Evolutionary conservation across 345 rosid genomes (phyloP), one percentile per base, ranked within the genome.

Genomic region (Adansonia digitata): DNA sequence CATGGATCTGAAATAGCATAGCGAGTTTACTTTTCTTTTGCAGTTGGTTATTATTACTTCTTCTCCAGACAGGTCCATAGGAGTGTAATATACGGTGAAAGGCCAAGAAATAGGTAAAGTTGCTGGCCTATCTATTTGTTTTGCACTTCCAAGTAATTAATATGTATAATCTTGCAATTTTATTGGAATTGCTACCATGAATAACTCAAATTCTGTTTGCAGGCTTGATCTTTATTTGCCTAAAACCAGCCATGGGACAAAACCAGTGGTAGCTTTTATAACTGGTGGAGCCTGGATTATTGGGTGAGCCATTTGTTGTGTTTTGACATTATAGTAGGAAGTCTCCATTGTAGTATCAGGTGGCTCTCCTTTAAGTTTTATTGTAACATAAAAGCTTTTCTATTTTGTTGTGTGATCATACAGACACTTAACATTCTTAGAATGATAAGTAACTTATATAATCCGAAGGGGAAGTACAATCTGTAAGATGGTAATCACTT

Each of bases 231-330:
- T 95, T 73, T 95, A 93, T 85, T 84, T 95, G 45, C 99, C 99
- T 11, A 89, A 88, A 75, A 84, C 82, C 79, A 77, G 66, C 39
- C 81, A 85, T 77, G 90, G 93, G 49, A 90, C 89, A 71, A 95
- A 88, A 82, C 99, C 98, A 17, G 97, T 93, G 26, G 90, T 93
- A 78, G 98, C 97, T 24, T 95, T 95, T 85, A 78, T 95, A 69
- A 93, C 98, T 22, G 98, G 99, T 39, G 99, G 99, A 81, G 97
- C 98, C 68, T 95, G 98, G 97, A 91, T 95, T 77, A 93, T 95
- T 81, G 99, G 99, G 99, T 91, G 76, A 88, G 94, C 81, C 8
- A 37, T 63, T 52, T 69, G 29, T 60, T 75, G 22, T 40, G 26
- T 39, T 48, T 55, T 63, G 46, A 49, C 46, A 40, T 10, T n/a